These are phyloP conservation scores for Cordyceps javanica DNA, from an alignment of 2,329 filamentous ascomycete genomes.

Conservation along the genomic window DNA sequence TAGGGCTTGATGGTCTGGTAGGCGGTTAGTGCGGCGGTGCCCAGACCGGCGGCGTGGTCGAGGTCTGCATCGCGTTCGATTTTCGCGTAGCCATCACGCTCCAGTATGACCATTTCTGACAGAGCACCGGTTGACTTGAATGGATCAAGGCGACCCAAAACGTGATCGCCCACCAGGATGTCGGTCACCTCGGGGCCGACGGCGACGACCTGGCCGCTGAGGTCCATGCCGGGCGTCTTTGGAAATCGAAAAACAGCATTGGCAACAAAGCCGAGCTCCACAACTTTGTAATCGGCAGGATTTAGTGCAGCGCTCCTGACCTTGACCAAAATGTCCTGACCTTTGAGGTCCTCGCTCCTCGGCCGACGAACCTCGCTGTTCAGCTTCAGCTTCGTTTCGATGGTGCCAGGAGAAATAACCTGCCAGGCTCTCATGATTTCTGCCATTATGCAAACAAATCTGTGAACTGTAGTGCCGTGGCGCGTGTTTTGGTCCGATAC, in stretches of 20 bases:
- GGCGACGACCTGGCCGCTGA: constrained; percentile 41
- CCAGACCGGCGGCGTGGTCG: constrained; percentile 37
- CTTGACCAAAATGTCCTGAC: constrained; percentile 34
- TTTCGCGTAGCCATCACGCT: constrained; percentile 26
- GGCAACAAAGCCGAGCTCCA: constrained; percentile 33
- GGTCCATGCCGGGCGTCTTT: constrained; percentile 43
- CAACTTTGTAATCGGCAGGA: constrained; percentile 44
- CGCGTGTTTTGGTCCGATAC: no score
- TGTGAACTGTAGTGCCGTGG: no score
- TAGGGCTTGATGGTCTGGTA: constrained; percentile 42
- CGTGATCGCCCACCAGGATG: constrained; percentile 33
- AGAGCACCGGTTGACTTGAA: constrained; percentile 33
- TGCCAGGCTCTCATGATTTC: background rate
- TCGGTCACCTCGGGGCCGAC: constrained; percentile 22
- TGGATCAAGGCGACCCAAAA: constrained; percentile 34
- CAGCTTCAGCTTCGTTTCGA: background rate
- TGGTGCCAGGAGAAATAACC: background rate
- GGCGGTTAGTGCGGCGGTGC: constrained; percentile 41
- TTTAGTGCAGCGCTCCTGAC: constrained; percentile 40
- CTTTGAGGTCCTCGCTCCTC: background rate
- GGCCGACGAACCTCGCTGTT: background rate
- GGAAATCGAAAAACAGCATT: constrained; percentile 29
- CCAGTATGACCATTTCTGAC: constrained; percentile 34
- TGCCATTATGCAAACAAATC: background rate
- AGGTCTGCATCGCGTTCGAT: constrained; percentile 34